Conservation (phyloP, 352 stramenopile species). For the Phytophthora chlamydospora region DNA sequence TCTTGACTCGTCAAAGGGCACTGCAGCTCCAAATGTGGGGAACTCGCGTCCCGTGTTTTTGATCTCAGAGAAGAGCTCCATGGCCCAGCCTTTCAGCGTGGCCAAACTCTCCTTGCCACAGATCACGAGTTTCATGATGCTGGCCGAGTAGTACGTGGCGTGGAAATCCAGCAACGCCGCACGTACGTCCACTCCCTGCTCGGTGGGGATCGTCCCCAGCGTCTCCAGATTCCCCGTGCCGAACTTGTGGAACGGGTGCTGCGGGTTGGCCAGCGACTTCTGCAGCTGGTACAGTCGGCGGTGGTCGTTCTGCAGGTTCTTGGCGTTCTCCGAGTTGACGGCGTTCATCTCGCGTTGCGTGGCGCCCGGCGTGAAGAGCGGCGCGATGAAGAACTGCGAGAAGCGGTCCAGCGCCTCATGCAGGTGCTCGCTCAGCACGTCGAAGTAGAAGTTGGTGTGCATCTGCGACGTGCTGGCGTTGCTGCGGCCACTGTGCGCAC, state of each 20-base stretch:
- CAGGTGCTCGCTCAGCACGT: constrained; percentile 85
- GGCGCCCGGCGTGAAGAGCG: constrained; percentile 90
- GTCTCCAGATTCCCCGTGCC: constrained; percentile 91
- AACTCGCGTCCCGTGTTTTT: constrained; percentile 65
- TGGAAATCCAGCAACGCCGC: constrained; percentile 87
- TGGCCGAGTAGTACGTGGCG: constrained; percentile 90
- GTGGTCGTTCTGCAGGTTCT: constrained; percentile 96
- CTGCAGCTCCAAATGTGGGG: constrained; percentile 56
- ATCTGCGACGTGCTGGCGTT: constrained; percentile 97
- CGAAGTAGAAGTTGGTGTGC: constrained; percentile 98
- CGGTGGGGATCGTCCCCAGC: constrained; percentile 50
- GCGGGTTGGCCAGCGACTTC: constrained; percentile 71
- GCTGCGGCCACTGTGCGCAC: constrained; percentile 91
- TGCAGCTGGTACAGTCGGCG: constrained; percentile 84
- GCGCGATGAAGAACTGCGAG: constrained; percentile 97
- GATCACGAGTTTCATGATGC: constrained; percentile 91
- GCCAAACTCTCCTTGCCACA: constrained; percentile 88
- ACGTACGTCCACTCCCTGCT: constrained; percentile 63
- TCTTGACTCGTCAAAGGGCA: constrained; percentile 58
- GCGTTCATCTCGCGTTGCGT: constrained; percentile 96
- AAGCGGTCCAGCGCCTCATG: constrained; percentile 95
- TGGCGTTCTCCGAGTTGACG: constrained; percentile 97
- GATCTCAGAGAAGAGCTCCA: constrained; percentile 83
- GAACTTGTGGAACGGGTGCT: constrained; percentile 91
- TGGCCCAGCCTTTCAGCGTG: constrained; percentile 80